phyloP scores from a whole-genome alignment of 495 filamentous ascomycete genomes.

The Penicillium riverlandense region DNA sequence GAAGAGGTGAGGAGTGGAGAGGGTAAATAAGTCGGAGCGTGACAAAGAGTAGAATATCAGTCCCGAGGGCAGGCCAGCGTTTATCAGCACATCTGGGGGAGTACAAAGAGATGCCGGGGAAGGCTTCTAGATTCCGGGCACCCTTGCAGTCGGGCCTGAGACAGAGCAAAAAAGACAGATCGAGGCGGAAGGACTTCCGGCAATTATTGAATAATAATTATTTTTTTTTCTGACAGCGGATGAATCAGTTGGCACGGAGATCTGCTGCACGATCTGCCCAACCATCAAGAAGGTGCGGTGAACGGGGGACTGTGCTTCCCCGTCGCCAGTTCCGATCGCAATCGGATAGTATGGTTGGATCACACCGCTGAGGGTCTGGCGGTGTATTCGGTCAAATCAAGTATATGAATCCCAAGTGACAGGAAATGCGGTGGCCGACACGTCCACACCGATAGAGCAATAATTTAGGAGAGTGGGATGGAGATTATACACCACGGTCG shows the following conservation, averaged over 20 bases:
- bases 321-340: too few species aligned
- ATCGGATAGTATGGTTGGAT: background rate
- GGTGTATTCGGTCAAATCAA: conserved; percentile 2
- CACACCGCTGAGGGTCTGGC: conserved; percentile 9
- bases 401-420: background rate
- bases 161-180: conserved; percentile 8
- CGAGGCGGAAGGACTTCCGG: conserved; percentile 14
- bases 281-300: background rate
- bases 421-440: too few species aligned
- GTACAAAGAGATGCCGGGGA: conserved; percentile 19
- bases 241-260: too few species aligned
- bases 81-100: conserved; percentile 1
- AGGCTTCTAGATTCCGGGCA: conserved; percentile 24
- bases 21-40: background rate
- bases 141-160: conserved; percentile 20
- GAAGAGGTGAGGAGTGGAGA: background rate
- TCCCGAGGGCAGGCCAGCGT: background rate
- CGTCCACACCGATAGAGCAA: too few species aligned
- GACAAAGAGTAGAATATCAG: too few species aligned
- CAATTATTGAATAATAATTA: conserved; percentile 1
- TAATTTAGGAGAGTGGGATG: too few species aligned
- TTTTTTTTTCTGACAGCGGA: background rate
- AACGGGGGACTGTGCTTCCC: too few species aligned
- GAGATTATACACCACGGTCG: too few species aligned
- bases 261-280: too few species aligned